Base-by-base conservation (phyloP, 257 asterid genomes). In the Fraxinus cuspidata region DNA sequence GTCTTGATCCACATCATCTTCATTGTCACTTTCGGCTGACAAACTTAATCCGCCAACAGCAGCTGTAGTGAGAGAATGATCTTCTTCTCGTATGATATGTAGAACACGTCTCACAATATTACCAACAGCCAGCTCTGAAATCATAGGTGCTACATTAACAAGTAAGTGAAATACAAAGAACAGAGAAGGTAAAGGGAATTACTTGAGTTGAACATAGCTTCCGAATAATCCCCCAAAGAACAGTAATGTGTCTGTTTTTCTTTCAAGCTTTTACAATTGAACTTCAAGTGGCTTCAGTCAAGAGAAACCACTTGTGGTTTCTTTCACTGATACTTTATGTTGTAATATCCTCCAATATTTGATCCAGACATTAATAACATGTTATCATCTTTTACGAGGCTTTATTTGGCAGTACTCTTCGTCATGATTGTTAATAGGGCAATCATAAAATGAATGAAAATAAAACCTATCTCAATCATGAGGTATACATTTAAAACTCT, bases 81-180 rank as follows among this genome's bases (percentile, higher is more conserved):
- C 98, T 87, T 96, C 99, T 86, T 96, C 99, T 70, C 99, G 92
- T 80, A 96, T 96, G 84, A 96, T 87, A 79, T 96, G 97, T 27
- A 96, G 87, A 90, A 96, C 98, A 76, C 99, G 96, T 77, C 99
- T 83, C 70, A 93, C 95, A 71, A 93, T 86, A 83, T 96, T 96
- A 74, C 99, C 99, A 80, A 93, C 97, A 70, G 99, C 98, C 80
- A 96, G 91, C 89, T 96, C 99, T 96, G 91, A 81, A 85, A 83
- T 70, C 82, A 85, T 80, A 76, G 77, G 74, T 51, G 58, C 79
- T 74, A 71, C 51, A 77, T 76, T 73, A 51, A 67, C 79, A 84
- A 85, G 81, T 67, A 70, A 67, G 7, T 69, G 72, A 77, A 78
- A 85, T 40, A 71, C 68, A 65, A 29, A 66, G 66, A 58, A 58